Evolutionary conservation across 768 basidiomycete species (phyloP), one percentile per base, ranked within the genome.

Genomic region (Favolaschia claudopus): DNA sequence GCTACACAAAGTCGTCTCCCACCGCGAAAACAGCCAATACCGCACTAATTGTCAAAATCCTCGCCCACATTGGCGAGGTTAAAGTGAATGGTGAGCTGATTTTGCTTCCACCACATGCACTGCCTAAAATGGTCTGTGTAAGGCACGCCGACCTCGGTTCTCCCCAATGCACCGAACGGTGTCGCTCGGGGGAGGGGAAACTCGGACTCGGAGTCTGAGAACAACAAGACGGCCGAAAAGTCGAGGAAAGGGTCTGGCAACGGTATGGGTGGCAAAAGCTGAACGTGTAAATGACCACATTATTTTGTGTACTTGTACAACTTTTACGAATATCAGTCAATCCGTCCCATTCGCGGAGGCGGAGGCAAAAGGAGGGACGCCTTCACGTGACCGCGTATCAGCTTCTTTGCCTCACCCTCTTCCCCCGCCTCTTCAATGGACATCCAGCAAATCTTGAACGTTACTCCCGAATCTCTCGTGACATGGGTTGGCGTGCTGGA

Each of bases 401-500:
- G 38, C 3, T 39, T 22, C 15, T n/a, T 39, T 39, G 17, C n/a
- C 6, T 39, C 9, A 9, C 17, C n/a, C 6, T 39, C 38, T n/a
- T 39, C n/a, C 17, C 22, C 38, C 17, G n/a, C 7, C 22, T 15
- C 19, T 19, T 20, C 12, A 22, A 39, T 15, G n/a, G 38, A 39
- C 46, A 5, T 31, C n/a, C 8, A 17, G 31, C 5, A n/a, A 20
- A 22, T 61, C 20, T 51, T 22, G 53, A 42, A 62, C 29, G 55
- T 57, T n/a, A 52, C 60, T n/a, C n/a, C 60, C 25, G 55, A 53
- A 47, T 62, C 60, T 22, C 60, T 62, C 40, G 55, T 57, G n/a
- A 47, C 24, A 2, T 62, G 50, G 55, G 50, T 46, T 2, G 60
- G 50, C 31, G 38, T 53, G 13, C 13, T 34, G 1, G 55, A 57